Percentiles rank a stretch among this genome's conserved stretches.
Evolutionary conservation across 2,329 filamentous ascomycete genomes (phyloP).

Genomic region (Aspergillus persii): DNA sequence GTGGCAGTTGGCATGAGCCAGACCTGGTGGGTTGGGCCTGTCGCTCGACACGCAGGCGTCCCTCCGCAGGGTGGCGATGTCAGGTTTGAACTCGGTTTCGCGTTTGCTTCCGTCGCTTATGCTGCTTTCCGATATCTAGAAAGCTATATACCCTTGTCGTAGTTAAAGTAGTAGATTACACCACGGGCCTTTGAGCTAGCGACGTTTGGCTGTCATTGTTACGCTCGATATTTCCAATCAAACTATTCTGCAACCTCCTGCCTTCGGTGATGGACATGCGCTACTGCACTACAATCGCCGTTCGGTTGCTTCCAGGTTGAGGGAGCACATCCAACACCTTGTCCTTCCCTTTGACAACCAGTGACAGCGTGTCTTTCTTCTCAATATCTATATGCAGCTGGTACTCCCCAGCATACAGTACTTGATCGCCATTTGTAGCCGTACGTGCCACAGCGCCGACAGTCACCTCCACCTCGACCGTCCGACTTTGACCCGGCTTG

Average conservation of each 20-base stretch:
- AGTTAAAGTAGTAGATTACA: no score
- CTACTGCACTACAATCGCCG: background rate
- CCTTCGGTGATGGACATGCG: background rate
- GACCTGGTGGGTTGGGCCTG: no score
- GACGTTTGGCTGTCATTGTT: background rate
- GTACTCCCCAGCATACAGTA: conserved; percentile 37
- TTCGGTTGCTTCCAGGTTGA: background rate
- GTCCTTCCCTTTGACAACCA: background rate
- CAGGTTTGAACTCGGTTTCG: conserved; percentile 66
- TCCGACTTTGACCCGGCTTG: conserved; percentile 17
- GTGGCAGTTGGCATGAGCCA: no score
- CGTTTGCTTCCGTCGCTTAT: conserved; percentile 56
- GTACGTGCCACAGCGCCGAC: conserved; percentile 31
- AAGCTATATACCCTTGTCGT: background rate
- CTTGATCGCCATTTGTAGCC: conserved; percentile 29
- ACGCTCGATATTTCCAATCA: background rate
- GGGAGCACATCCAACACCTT: background rate
- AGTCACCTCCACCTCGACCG: conserved; percentile 26
- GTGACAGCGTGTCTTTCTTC: background rate
- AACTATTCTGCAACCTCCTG: background rate
- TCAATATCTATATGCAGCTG: conserved; percentile 5
- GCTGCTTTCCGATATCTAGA: conserved; percentile 51
- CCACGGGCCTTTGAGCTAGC: no score
- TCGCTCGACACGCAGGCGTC: conserved; percentile 58
- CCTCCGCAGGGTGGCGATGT: conserved; percentile 53